phyloP scores from a whole-genome alignment of 345 rosid species.

The Excoecaria agallocha region DNA sequence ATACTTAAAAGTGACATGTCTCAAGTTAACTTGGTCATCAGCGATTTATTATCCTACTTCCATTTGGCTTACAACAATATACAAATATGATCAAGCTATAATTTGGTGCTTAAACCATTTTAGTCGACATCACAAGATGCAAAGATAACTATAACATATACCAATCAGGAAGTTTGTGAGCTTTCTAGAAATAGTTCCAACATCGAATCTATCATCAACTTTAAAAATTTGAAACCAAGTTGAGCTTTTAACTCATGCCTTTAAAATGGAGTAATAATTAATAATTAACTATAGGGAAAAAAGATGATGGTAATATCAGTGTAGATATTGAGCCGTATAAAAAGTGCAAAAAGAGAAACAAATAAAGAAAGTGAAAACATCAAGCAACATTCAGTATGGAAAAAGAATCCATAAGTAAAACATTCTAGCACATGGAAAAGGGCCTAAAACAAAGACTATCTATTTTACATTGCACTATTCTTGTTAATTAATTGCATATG shows the following conservation, averaged over 20 bases:
- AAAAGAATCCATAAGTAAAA: background rate
- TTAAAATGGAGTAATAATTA: conserved; percentile 19
- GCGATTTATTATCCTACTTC: background rate
- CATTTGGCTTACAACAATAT: background rate
- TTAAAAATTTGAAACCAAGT: conserved; percentile 82
- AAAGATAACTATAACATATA: conserved; percentile 24
- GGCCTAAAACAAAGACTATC: background rate
- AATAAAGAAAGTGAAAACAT: background rate
- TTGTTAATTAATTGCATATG: background rate
- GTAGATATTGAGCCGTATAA: background rate
- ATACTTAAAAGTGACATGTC: background rate
- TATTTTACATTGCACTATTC: background rate
- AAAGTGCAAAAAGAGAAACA: background rate
- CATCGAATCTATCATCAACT: conserved; percentile 50
- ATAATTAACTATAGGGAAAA: background rate
- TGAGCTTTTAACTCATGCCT: conserved; percentile 94
- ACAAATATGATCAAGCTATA: background rate
- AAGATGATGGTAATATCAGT: background rate
- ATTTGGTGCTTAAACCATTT: background rate
- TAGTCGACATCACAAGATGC: background rate
- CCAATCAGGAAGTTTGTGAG: conserved; percentile 78
- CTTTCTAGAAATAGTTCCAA: conserved; percentile 65
- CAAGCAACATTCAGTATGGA: background rate
- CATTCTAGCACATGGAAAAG: background rate
- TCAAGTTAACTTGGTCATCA: conserved; percentile 9